These are phyloP conservation scores for Plasmodium gonderi DNA, from an alignment of 169 alveolate genomes.

Conservation along the genomic window DNA sequence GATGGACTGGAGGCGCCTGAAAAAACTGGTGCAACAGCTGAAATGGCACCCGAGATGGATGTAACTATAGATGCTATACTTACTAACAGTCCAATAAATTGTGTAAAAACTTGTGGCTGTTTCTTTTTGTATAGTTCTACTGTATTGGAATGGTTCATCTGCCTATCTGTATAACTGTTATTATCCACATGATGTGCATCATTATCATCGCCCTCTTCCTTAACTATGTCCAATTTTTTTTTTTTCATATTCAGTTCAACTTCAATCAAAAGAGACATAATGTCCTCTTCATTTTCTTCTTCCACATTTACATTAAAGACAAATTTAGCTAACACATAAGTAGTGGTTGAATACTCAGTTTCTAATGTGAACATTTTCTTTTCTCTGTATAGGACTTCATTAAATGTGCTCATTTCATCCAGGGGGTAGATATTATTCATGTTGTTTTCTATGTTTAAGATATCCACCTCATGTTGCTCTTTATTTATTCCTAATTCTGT, in stretches of 20 bases:
- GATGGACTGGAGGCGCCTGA: conserved; percentile 28
- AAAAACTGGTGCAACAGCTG: conserved; percentile 49
- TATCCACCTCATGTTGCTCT: conserved; percentile 11
- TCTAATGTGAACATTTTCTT: conserved; percentile 41
- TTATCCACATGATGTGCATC: not conserved
- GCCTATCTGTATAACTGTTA: not conserved
- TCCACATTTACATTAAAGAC: conserved; percentile 43
- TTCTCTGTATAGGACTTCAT: conserved; percentile 55
- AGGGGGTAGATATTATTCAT: conserved; percentile 19
- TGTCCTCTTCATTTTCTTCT: conserved; percentile 31
- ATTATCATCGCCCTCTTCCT: not conserved
- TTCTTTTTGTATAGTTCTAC: not conserved
- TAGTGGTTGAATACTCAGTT: conserved; percentile 47
- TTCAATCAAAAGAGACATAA: conserved; percentile 48
- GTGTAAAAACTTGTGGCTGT: conserved; percentile 46
- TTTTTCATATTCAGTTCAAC: conserved; percentile 61
- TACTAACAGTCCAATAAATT: conserved; percentile 36
- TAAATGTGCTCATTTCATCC: conserved; percentile 56
- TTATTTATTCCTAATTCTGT: conserved; percentile 1
- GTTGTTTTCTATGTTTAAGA: conserved; percentile 21
- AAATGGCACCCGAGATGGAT: conserved; percentile 62
- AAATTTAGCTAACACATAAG: conserved; percentile 38
- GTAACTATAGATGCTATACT: conserved; percentile 7
- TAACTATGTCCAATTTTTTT: conserved; percentile 38
- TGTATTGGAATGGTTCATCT: not conserved